These are phyloP conservation scores for Phallus indusiatus DNA, from an alignment of 768 basidiomycete genomes.

Conservation along the genomic window DNA sequence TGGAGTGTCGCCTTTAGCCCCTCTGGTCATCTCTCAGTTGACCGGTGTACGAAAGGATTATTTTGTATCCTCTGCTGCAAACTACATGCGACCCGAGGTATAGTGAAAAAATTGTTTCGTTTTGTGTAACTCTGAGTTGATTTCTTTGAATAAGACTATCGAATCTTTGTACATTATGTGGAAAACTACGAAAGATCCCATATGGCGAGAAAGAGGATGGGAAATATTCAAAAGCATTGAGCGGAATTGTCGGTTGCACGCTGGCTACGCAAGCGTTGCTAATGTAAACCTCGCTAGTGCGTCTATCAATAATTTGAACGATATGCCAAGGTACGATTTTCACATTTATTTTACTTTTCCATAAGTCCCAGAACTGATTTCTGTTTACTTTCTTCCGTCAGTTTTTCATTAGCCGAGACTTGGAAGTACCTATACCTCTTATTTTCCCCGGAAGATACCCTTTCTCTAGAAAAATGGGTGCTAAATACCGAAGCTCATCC, in stretches of 20 bases:
- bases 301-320: neutral
- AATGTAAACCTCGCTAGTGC: neutral
- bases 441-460: constrained; percentile 8
- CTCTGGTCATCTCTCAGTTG: neutral
- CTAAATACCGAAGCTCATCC: constrained; percentile 19
- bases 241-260: constrained; percentile 9
- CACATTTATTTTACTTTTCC: neutral
- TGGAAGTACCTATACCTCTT: constrained; percentile 15
- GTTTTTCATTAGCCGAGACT: constrained; percentile 16
- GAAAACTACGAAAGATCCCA: constrained; percentile 16
- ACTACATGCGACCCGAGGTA: constrained; percentile 16
- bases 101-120: neutral
- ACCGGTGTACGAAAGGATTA: constrained; percentile 10
- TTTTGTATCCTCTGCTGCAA: neutral
- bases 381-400: no score
- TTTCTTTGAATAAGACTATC: constrained; percentile 11
- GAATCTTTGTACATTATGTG: constrained; percentile 17
- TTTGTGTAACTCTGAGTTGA: neutral
- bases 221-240: constrained; percentile 17
- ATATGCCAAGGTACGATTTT: constrained; percentile 7
- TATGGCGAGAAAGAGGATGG: constrained; percentile 21
- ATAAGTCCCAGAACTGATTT: neutral
- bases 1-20: constrained; percentile 6
- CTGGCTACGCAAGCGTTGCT: constrained; percentile 14
- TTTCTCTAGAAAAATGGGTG: constrained; percentile 12